Evolutionary conservation across 2,329 filamentous ascomycete species (phyloP).

Genomic region (Fusarium siculi): DNA sequence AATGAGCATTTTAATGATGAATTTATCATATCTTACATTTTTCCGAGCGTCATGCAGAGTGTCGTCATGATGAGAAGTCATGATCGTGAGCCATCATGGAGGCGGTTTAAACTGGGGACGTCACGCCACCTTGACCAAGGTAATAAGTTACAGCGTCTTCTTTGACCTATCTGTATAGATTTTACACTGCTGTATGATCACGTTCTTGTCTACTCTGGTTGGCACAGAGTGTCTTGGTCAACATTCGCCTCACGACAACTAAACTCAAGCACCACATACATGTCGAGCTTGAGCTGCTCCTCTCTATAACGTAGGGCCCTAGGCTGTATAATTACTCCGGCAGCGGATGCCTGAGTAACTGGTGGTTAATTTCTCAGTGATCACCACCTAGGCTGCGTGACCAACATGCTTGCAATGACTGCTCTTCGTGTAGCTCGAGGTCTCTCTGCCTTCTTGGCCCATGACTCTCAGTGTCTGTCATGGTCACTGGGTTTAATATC

Average conservation of each 20-base stretch:
- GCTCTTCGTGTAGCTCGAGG: background rate
- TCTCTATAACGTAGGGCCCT: no score
- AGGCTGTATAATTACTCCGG: background rate
- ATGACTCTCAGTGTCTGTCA: no score
- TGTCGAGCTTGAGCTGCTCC: background rate
- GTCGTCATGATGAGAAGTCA: slow-evolving; percentile 29
- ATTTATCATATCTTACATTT: slow-evolving; percentile 20
- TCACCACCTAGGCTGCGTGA: background rate
- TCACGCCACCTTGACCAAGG: background rate
- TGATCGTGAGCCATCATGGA: slow-evolving; percentile 27
- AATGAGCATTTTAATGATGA: slow-evolving; percentile 44
- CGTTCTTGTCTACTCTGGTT: background rate
- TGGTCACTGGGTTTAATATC: no score
- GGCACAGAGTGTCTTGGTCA: background rate
- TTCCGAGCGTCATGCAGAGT: slow-evolving; percentile 7
- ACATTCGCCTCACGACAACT: background rate
- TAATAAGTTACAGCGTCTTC: background rate
- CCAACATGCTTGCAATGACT: background rate
- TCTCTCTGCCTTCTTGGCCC: background rate
- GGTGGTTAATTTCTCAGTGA: fast-evolving
- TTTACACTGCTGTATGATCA: background rate
- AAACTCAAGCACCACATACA: background rate
- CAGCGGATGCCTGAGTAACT: background rate
- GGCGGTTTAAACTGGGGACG: slow-evolving; percentile 1
- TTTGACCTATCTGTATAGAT: background rate